These are phyloP conservation scores for Stevia rebaudiana DNA, from an alignment of 140 eudicot genomes.

Conservation along the genomic window DNA sequence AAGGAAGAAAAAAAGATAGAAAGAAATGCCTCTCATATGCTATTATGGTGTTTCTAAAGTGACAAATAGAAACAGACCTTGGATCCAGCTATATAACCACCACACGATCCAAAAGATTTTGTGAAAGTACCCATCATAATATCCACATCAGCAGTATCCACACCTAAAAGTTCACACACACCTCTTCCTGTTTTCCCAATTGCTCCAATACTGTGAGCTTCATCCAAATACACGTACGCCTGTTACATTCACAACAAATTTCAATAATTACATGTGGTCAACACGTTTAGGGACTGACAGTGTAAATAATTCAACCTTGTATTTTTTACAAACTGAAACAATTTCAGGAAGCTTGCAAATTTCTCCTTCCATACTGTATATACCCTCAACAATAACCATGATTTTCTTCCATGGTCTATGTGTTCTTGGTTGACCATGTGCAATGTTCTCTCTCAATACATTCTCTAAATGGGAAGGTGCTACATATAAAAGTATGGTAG, in stretches of 20 bases:
- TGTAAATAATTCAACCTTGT: constrained; percentile 51
- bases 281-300: too few relatives aligned
- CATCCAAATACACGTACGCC: constrained; percentile 95
- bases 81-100: constrained; percentile 98
- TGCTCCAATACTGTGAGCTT: constrained; percentile 99
- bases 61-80: constrained; percentile 43
- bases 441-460: constrained; percentile 88
- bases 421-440: constrained; percentile 95
- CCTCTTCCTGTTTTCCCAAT: constrained; percentile 94
- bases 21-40: too few relatives aligned
- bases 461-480: constrained; percentile 90
- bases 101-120: constrained; percentile 94
- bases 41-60: too few relatives aligned
- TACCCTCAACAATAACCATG: constrained; percentile 91
- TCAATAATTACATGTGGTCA: too few relatives aligned
- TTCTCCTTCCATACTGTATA: constrained; percentile 98
- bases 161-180: constrained; percentile 90
- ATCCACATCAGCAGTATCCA: constrained; percentile 91
- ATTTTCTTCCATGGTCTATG: constrained; percentile 99
- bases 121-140: constrained; percentile 99
- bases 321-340: constrained; percentile 86
- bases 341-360: constrained; percentile 96
- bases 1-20: too few relatives aligned
- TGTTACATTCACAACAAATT: constrained; percentile 32
- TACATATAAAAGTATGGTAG: constrained; percentile 17